Evolutionary conservation across 2,329 filamentous ascomycete species (phyloP).

Genomic region (Colletotrichum truncatum): DNA sequence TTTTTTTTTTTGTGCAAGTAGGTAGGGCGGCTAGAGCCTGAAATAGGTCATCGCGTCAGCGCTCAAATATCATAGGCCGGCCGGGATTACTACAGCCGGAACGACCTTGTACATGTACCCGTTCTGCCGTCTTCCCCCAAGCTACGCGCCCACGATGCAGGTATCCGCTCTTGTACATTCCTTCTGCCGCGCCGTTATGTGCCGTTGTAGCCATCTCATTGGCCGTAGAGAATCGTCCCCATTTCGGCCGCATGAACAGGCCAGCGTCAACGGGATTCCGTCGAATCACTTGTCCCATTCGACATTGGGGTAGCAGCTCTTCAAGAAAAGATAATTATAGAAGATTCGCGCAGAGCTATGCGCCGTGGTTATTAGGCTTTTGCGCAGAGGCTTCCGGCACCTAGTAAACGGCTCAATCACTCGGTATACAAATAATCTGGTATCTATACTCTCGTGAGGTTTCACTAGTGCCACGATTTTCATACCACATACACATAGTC

Average conservation of each 20-base stretch:
- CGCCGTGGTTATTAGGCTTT: neutral
- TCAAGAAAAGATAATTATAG: slow-evolving; percentile 26
- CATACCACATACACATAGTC: slow-evolving; percentile 6
- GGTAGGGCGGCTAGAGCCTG: slow-evolving; percentile 8
- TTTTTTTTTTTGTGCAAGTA: too few species aligned
- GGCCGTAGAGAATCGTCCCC: neutral
- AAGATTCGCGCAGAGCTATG: slow-evolving; percentile 8
- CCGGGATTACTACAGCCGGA: neutral
- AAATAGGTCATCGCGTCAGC: slow-evolving; percentile 23
- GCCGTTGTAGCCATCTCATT: neutral
- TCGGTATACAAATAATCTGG: slow-evolving; percentile 2
- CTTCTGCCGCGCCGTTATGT: slow-evolving; percentile 30
- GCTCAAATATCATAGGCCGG: neutral
- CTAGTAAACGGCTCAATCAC: neutral
- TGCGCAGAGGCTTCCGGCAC: neutral
- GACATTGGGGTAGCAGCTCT: neutral
- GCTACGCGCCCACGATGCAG: slow-evolving; percentile 28
- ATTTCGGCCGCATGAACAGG: slow-evolving; percentile 14
- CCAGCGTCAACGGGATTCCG: slow-evolving; percentile 16
- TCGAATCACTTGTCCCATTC: slow-evolving; percentile 8
- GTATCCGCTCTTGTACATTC: slow-evolving; percentile 24
- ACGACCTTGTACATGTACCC: neutral
- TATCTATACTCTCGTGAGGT: slow-evolving; percentile 15
- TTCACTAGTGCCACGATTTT: slow-evolving; percentile 8
- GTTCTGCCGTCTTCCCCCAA: slow-evolving; percentile 3